Percentiles rank a stretch among this genome's conserved stretches.
These are phyloP conservation scores for Fusarium fujikuroi DNA, from an alignment of 2,329 filamentous ascomycete genomes.

Conservation along the genomic window DNA sequence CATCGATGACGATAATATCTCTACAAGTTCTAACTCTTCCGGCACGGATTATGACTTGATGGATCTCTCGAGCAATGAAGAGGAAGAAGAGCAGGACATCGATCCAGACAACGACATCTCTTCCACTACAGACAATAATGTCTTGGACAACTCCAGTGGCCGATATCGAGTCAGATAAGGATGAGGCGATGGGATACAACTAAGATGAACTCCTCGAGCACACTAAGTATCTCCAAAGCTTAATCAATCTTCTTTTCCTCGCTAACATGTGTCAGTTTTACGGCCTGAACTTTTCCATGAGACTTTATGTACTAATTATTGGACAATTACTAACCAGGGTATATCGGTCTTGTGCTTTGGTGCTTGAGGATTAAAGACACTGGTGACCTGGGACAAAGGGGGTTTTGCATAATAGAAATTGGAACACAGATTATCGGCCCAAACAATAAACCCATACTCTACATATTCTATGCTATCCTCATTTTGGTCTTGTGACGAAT, in stretches of 20 bases:
- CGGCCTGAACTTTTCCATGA: neutral
- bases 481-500: neutral
- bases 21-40: neutral
- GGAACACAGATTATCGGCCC: neutral
- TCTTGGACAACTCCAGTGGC: neutral
- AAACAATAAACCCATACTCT: neutral
- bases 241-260: neutral
- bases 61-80: neutral
- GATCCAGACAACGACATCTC: neutral
- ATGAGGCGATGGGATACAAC: neutral
- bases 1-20: neutral
- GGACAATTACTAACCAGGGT: neutral
- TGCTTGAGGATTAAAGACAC: neutral
- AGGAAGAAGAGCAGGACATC: neutral
- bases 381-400: neutral
- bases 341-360: neutral
- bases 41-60: neutral
- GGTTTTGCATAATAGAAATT: neutral
- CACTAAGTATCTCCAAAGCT: neutral
- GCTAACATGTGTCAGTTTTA: neutral
- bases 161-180: neutral
- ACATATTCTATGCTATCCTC: neutral
- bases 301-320: too few relatives aligned
- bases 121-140: neutral
- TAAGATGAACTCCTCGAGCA: neutral